phyloP scores from a whole-genome alignment of 176 grass and related monocot genomes.

The Aegilops tauschii region DNA sequence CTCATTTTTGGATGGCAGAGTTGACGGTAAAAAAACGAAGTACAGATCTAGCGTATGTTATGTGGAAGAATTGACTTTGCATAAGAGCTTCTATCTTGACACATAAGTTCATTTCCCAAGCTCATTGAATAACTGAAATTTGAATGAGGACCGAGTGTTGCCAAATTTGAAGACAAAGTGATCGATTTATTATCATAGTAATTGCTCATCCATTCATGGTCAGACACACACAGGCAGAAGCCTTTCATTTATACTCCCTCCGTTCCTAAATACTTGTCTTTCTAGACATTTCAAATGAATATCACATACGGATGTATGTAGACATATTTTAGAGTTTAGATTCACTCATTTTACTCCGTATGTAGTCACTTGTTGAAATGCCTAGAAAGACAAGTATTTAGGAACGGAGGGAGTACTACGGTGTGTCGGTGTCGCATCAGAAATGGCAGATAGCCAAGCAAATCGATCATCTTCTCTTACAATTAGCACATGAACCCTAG shows the following conservation, averaged over 20 bases:
- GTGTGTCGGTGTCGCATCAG: background rate
- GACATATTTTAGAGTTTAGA: no score
- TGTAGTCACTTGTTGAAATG: no score
- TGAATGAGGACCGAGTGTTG: background rate
- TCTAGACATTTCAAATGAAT: no score
- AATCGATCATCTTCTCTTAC: background rate
- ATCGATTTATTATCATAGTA: background rate
- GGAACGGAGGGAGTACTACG: no score
- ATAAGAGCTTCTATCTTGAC: background rate
- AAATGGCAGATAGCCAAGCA: background rate
- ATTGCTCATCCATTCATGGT: background rate
- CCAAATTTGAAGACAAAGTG: background rate
- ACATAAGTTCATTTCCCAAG: background rate
- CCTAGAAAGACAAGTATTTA: no score
- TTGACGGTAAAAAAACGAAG: background rate
- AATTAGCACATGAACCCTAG: background rate
- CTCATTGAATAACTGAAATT: background rate
- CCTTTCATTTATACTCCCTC: background rate
- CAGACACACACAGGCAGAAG: background rate
- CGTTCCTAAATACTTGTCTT: no score
- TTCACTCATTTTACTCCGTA: no score
- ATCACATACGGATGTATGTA: no score
- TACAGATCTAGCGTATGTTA: background rate
- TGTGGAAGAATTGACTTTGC: background rate
- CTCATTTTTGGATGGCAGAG: background rate